A percentile compares a stretch with the other conserved stretches of the same genome.
Conservation (phyloP, 805 yeast species). For the Zygosaccharomyces rouxii region DNA sequence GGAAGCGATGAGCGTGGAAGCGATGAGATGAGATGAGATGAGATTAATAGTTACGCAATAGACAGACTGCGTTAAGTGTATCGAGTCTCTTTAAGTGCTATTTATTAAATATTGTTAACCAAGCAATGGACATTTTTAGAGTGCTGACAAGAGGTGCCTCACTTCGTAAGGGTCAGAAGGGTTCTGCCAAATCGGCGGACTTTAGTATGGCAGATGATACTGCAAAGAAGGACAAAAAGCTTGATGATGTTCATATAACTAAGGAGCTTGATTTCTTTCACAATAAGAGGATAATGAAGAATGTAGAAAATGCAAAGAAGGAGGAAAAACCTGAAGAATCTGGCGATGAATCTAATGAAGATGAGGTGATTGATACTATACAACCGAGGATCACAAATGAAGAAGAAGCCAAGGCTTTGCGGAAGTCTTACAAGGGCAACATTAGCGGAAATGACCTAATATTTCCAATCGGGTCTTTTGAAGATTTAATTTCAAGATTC, state of each 20-base stretch:
- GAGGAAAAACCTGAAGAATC: slow-evolving; percentile 16
- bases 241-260: slow-evolving; percentile 46
- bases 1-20: not conserved
- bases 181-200: slow-evolving; percentile 27
- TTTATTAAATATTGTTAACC: not conserved
- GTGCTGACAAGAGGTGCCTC: slow-evolving; percentile 83
- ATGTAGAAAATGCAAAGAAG: slow-evolving; percentile 21
- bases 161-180: slow-evolving; percentile 46
- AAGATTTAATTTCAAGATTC: slow-evolving; percentile 69
- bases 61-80: not conserved
- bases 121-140: slow-evolving; percentile 79
- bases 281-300: slow-evolving; percentile 41
- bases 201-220: slow-evolving; percentile 17
- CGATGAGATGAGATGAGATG: slow-evolving; percentile 13
- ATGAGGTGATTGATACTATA: slow-evolving; percentile 32
- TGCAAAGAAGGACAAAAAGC: slow-evolving; percentile 35
- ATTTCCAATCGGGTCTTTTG: slow-evolving; percentile 86
- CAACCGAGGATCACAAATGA: slow-evolving; percentile 46
- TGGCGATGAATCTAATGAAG: slow-evolving; percentile 28
- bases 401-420: slow-evolving; percentile 56
- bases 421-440: slow-evolving; percentile 61
- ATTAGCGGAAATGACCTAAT: slow-evolving; percentile 83
- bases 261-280: slow-evolving; percentile 82
- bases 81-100: not conserved
- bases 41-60: slow-evolving; percentile 10